Evolutionary conservation across 257 asterid species (phyloP).

Genomic region (Solanum phureja): DNA sequence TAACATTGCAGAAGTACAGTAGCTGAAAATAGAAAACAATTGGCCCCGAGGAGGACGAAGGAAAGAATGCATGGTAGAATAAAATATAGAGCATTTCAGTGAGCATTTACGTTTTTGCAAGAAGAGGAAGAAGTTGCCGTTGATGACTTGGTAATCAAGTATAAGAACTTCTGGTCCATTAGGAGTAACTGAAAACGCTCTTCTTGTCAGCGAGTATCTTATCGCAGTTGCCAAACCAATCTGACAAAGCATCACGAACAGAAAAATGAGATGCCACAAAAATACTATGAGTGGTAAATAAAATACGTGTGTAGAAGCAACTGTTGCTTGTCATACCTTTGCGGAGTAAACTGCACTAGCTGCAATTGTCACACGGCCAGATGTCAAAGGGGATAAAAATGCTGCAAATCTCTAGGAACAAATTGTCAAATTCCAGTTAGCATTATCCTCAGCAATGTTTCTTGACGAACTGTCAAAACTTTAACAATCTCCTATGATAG

Average conservation of each 20-base stretch:
- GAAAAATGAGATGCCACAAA: neutral
- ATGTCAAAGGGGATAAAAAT: too few relatives aligned
- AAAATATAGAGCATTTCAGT: too few relatives aligned
- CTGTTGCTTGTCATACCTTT: constrained; percentile 38
- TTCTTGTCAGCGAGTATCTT: constrained; percentile 77
- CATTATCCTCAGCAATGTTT: neutral
- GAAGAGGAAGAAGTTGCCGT: constrained; percentile 84
- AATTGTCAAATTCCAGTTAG: too few relatives aligned
- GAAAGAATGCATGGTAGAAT: too few relatives aligned
- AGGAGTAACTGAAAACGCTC: constrained; percentile 78
- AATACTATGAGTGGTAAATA: neutral
- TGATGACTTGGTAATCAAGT: constrained; percentile 97
- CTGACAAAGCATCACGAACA: constrained; percentile 28
- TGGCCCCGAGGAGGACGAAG: too few relatives aligned
- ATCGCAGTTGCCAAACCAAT: constrained; percentile 76
- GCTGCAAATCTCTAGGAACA: too few relatives aligned
- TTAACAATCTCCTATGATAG: neutral
- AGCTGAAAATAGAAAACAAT: too few relatives aligned
- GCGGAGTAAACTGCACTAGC: constrained; percentile 59
- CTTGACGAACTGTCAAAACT: neutral
- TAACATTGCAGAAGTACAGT: too few relatives aligned
- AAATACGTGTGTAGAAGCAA: neutral
- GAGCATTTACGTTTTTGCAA: constrained; percentile 39
- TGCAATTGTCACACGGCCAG: constrained; percentile 58
- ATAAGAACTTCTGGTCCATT: constrained; percentile 68